A percentile compares a stretch with the other conserved stretches of the same genome.
phyloP scores from a whole-genome alignment of 108 stramenopile genomes.

The Conticribra guillardii region DNA sequence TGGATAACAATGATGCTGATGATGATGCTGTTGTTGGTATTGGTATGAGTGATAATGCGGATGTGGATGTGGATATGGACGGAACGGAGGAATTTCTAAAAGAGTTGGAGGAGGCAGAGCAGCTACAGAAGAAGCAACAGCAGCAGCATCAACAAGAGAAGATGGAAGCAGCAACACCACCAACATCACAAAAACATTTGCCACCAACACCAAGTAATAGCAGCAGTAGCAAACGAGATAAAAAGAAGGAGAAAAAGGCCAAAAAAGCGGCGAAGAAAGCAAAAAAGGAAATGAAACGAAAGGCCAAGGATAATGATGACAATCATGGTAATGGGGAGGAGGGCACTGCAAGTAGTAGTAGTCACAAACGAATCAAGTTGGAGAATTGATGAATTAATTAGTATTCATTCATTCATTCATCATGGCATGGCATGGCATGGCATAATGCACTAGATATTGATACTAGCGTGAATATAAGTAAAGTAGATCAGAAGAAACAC shows the following conservation, averaged over 20 bases:
- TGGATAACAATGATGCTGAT: no score
- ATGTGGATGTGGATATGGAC: neutral
- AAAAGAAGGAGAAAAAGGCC: slow-evolving; percentile 14
- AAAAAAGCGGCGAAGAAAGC: neutral
- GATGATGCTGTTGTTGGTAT: neutral
- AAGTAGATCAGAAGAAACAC: no score
- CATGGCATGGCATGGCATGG: no score
- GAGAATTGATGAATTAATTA: slow-evolving; percentile 1
- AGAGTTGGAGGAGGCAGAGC: slow-evolving; percentile 22
- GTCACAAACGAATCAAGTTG: neutral
- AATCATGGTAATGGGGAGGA: neutral
- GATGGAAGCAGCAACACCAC: neutral
- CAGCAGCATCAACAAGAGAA: neutral
- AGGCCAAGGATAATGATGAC: neutral
- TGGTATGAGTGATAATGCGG: neutral
- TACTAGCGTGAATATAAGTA: no score
- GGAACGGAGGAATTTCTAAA: slow-evolving; percentile 22
- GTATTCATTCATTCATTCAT: no score
- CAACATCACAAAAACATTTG: no score
- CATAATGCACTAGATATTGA: no score
- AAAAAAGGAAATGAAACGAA: neutral
- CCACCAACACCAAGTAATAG: neutral
- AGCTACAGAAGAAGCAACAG: neutral
- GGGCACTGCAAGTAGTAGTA: no score
- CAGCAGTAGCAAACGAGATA: slow-evolving; percentile 2